Evolutionary conservation across 495 filamentous ascomycete genomes (phyloP).

Genomic region (Lentithecium fluviatile): DNA sequence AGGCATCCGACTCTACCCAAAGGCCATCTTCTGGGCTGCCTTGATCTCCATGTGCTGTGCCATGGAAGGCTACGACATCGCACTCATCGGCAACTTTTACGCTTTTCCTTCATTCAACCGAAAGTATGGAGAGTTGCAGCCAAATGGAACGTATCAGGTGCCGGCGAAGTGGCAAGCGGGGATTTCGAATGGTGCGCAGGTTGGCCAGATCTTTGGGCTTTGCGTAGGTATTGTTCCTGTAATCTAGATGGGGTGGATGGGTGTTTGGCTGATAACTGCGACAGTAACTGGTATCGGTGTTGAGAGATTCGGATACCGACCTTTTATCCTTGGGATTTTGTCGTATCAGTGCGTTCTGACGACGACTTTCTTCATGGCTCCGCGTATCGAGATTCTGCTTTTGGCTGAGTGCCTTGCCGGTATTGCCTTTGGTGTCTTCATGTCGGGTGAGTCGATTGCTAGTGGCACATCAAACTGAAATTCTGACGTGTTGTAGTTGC

Average conservation of each 20-base stretch:
- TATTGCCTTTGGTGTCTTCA: slow-evolving; percentile 27
- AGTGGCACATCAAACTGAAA: slow-evolving; percentile 80
- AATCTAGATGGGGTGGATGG: too few species aligned
- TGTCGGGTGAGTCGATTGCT: slow-evolving; percentile 69
- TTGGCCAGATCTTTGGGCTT: background rate
- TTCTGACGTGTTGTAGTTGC: too few species aligned
- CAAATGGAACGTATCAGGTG: background rate
- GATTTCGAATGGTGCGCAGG: background rate
- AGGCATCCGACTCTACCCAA: slow-evolving; percentile 18
- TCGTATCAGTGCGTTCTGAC: too few species aligned
- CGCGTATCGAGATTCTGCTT: too few species aligned
- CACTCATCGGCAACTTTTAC: background rate
- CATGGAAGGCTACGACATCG: slow-evolving; percentile 30
- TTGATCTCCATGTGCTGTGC: slow-evolving; percentile 7
- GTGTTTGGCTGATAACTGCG: background rate
- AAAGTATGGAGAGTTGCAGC: background rate
- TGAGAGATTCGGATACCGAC: background rate
- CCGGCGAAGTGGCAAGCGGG: background rate
- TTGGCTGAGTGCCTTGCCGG: background rate
- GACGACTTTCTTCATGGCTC: too few species aligned
- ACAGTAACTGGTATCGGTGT: background rate
- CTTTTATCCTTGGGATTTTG: too few species aligned
- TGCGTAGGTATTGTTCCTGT: too few species aligned
- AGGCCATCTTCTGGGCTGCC: slow-evolving; percentile 17
- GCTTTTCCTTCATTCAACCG: slow-evolving; percentile 1